Percentiles rank a stretch among this genome's conserved stretches.
Evolutionary conservation across 441 rosid species (phyloP).

Genomic region (Monsonia emarginata): DNA sequence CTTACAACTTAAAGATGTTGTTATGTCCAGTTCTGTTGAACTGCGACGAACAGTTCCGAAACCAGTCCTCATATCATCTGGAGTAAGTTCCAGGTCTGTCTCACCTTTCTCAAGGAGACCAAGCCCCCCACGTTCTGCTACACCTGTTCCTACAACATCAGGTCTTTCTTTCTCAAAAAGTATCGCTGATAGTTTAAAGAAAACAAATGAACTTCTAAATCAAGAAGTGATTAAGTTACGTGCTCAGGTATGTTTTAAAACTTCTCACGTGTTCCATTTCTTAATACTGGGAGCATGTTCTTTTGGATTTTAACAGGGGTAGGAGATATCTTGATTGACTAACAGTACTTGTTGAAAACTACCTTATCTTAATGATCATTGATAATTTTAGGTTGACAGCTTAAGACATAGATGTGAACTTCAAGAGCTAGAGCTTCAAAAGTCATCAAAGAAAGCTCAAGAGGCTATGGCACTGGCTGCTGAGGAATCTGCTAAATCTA

Average conservation of each 20-base stretch:
- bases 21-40: conserved; percentile 53
- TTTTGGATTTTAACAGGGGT: too few relatives aligned
- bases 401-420: conserved; percentile 66
- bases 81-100: conserved; percentile 82
- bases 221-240: conserved; percentile 82
- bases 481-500: conserved; percentile 81
- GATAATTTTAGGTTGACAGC: conserved; percentile 60
- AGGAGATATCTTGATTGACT: too few relatives aligned
- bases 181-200: conserved; percentile 76
- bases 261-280: background rate
- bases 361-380: conserved; percentile 15
- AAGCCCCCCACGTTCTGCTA: conserved; percentile 91
- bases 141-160: conserved; percentile 74
- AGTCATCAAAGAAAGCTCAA: conserved; percentile 68
- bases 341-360: background rate
- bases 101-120: conserved; percentile 94
- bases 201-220: conserved; percentile 83
- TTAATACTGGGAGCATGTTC: background rate
- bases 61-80: conserved; percentile 66
- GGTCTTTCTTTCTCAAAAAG: conserved; percentile 80
- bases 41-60: conserved; percentile 57
- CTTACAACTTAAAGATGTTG: conserved; percentile 71
- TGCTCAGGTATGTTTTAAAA: conserved; percentile 47
- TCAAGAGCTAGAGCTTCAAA: conserved; percentile 80
- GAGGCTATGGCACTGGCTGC: conserved; percentile 69